Conservation (phyloP, 495 filamentous ascomycete genomes). For the Podospora pseudopauciseta region DNA sequence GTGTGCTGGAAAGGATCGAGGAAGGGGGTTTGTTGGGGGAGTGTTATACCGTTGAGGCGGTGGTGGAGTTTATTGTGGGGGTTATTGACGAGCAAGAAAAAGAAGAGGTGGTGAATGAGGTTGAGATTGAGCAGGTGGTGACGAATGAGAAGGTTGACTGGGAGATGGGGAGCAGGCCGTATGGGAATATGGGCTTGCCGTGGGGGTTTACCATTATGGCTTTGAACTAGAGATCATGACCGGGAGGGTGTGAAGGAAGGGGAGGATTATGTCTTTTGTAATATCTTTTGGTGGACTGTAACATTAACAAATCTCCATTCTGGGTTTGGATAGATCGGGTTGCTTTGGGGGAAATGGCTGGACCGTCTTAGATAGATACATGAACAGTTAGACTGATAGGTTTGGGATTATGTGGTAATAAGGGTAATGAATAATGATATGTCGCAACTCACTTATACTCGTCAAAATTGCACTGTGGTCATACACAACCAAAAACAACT, state of each 20-base stretch:
- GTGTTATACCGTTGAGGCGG: conserved; percentile 25
- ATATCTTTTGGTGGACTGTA: conserved; percentile 11
- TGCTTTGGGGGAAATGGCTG: conserved; percentile 14
- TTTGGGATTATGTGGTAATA: not conserved
- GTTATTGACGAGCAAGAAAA: conserved; percentile 17
- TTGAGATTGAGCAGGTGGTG: not conserved
- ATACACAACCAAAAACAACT: too few species aligned
- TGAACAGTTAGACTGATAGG: not conserved
- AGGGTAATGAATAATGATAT: conserved; percentile 12
- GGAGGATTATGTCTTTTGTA: not conserved
- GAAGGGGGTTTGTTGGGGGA: conserved; percentile 17
- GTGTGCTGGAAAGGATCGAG: conserved; percentile 27
- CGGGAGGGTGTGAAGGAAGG: not conserved
- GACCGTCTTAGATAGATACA: conserved; percentile 11
- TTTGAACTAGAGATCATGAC: conserved; percentile 23
- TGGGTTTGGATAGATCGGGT: conserved; percentile 24
- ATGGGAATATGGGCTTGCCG: conserved; percentile 34
- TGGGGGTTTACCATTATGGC: conserved; percentile 40
- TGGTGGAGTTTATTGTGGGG: conserved; percentile 24
- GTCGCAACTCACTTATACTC: not conserved
- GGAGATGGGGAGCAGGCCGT: conserved; percentile 25
- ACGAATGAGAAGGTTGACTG: conserved; percentile 25
- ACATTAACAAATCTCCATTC: conserved; percentile 19
- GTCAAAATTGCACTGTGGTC: not conserved
- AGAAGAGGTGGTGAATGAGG: conserved; percentile 9